Evolutionary conservation across 2,329 filamentous ascomycete genomes (phyloP).

Genomic region (Microsporum audouinii): DNA sequence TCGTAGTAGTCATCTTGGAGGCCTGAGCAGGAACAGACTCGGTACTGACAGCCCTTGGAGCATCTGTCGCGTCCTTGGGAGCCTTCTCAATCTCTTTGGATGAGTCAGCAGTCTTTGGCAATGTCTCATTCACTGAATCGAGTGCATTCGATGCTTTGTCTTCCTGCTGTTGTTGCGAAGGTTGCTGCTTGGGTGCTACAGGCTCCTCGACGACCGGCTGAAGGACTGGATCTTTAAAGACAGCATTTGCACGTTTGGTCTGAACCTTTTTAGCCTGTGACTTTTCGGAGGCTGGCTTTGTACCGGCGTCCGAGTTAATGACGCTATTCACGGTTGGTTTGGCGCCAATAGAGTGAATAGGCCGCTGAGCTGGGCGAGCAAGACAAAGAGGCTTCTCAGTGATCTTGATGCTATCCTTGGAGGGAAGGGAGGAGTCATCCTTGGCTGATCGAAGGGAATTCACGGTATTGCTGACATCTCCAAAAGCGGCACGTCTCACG

Average conservation of each 20-base stretch:
- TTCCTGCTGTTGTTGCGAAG: not conserved
- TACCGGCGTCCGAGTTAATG: not conserved
- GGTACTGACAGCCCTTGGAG: not conserved
- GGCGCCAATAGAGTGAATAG: slow-evolving; percentile 17
- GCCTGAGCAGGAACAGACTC: not conserved
- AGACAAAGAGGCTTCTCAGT: slow-evolving; percentile 34
- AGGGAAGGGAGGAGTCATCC: slow-evolving; percentile 45
- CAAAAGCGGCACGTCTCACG: slow-evolving; percentile 67
- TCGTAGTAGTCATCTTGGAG: not conserved
- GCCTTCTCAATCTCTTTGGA: not conserved
- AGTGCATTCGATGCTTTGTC: not conserved
- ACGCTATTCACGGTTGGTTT: not conserved
- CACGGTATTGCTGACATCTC: slow-evolving; percentile 64
- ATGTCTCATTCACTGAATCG: not conserved
- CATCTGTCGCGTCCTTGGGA: not conserved
- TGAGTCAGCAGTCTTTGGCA: not conserved
- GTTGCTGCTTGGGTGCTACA: not conserved
- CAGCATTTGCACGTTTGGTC: slow-evolving; percentile 43
- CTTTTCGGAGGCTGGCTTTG: slow-evolving; percentile 22
- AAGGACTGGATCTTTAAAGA: slow-evolving; percentile 4
- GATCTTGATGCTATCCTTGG: slow-evolving; percentile 34
- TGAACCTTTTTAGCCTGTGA: slow-evolving; percentile 33
- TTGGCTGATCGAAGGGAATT: slow-evolving; percentile 30
- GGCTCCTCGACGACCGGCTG: slow-evolving; percentile 3
- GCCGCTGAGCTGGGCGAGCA: slow-evolving; percentile 52